phyloP scores from a whole-genome alignment of 768 basidiomycete genomes.

The Russula emetica region DNA sequence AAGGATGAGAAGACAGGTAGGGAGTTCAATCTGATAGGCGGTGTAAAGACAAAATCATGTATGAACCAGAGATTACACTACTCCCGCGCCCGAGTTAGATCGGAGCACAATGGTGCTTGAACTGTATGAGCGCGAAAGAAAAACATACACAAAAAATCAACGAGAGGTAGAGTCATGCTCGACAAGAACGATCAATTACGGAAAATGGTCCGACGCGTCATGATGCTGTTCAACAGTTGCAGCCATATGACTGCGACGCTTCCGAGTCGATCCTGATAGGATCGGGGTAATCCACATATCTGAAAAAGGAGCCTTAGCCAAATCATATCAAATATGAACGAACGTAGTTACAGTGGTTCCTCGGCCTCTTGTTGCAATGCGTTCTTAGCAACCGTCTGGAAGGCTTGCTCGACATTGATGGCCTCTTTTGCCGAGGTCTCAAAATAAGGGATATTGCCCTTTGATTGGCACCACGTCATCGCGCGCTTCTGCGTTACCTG shows the following conservation, averaged over 20 bases:
- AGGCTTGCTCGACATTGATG: conserved; percentile 99
- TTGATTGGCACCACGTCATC: conserved; percentile 99
- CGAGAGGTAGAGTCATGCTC: conserved; percentile 16
- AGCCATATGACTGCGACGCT: conserved; percentile 84
- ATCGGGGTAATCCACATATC: conserved; percentile 98
- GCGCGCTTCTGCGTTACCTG: conserved; percentile 99
- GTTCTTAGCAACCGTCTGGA: conserved; percentile 99
- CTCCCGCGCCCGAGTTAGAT: conserved; percentile 21
- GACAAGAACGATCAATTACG: conserved; percentile 13
- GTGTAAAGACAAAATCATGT: conserved; percentile 15
- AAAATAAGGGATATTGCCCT: conserved; percentile 99
- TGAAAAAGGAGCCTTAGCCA: conserved; percentile 36
- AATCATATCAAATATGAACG: conserved; percentile 24
- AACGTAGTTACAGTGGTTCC: conserved; percentile 72
- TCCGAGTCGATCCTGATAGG: conserved; percentile 96
- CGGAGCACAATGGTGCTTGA: conserved; percentile 9
- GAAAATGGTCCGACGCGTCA: conserved; percentile 7
- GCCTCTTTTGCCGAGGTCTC: conserved; percentile 99
- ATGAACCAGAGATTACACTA: conserved; percentile 22
- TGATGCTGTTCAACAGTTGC: conserved; percentile 65
- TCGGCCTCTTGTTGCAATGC: conserved; percentile 96
- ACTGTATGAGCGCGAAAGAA: conserved; percentile 21
- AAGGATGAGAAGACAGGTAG: conserved; percentile 7
- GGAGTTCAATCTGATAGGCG: conserved; percentile 13
- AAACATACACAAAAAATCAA: conserved; percentile 24